Base-by-base conservation (phyloP, 2,329 filamentous ascomycete species). In the Monilinia fructigena region DNA sequence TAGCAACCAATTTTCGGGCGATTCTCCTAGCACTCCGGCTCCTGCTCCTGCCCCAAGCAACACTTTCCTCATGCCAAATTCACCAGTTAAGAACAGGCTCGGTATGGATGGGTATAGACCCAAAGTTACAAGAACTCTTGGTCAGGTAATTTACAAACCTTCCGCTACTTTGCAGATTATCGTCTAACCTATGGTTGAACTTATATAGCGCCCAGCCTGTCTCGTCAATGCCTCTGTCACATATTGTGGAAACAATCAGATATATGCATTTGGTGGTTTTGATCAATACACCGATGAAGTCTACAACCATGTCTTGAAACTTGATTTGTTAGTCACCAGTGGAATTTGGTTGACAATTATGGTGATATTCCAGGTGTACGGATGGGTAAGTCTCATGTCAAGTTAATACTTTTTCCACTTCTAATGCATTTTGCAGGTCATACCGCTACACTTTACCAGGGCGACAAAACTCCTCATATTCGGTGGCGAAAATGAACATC, bases 221-320 rank as follows among this genome's bases (percentile, higher is more conserved):
- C 84, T 99, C 60, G 94, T 99, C 72, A 99, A 99, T 82, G 95
- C 95, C 63, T 98, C 95, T 0, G 94, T 98, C 68, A 99, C 95
- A n/a, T 97, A 97, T 78, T 97, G 95, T 75, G 93, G 93, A 68
- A 95, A 97, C 79, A 95, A 98, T 77, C 89, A 95, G 78, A 98
- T 99, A 73, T 98, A 96, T 79, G 95, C 94, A 14, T 99, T 99
- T 81, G 95, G 95, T 54, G 95, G 95, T 23, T 99, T 99, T 75
- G 95, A 99, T 76, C 94, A 98, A 78, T 98, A 97, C 76, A 99
- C 95, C 0, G 95, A 99, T 77, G 95, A 99, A 81, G 89, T 99
- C 23, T 99, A 99, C 80, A 99, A 99, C 76, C 95, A 99, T 80
- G 95, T 99, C 53, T 82, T 99, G 70, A 89, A 88, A 73, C 81